phyloP scores from a whole-genome alignment of 2,329 filamentous ascomycete species.

The Pochonia chlamydosporia region DNA sequence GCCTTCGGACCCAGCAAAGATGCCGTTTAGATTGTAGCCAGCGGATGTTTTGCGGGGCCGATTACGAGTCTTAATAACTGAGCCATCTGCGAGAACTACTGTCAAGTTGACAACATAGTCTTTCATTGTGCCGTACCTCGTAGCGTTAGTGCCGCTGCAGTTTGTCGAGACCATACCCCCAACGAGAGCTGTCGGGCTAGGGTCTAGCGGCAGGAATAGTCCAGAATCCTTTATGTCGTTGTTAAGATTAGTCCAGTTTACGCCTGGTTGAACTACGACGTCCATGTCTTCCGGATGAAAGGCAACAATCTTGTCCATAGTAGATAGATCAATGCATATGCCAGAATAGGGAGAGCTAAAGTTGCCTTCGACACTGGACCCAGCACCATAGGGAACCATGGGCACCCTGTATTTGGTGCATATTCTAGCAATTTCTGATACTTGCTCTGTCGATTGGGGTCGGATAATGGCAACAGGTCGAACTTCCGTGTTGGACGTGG shows the following conservation, averaged over 20 bases:
- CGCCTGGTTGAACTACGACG: constrained; percentile 62
- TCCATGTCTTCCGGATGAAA: constrained; percentile 66
- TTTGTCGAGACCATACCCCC: constrained; percentile 62
- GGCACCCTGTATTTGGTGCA: constrained; percentile 59
- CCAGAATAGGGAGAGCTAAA: constrained; percentile 63
- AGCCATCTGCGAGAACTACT: constrained; percentile 64
- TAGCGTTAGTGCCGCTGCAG: constrained; percentile 56
- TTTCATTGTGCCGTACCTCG: constrained; percentile 69
- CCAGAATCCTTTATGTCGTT: constrained; percentile 55
- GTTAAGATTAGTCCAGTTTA: constrained; percentile 64
- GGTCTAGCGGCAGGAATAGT: constrained; percentile 66
- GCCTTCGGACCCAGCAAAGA: constrained; percentile 67
- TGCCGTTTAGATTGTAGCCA: constrained; percentile 63
- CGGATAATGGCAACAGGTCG: constrained; percentile 61
- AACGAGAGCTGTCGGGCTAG: constrained; percentile 53
- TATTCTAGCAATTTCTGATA: constrained; percentile 55
- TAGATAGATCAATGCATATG: constrained; percentile 62
- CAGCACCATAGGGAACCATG: constrained; percentile 71
- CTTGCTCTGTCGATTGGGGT: constrained; percentile 58
- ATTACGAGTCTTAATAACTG: constrained; percentile 58
- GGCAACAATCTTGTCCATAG: constrained; percentile 60
- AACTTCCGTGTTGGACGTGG: constrained; percentile 57
- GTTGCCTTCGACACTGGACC: constrained; percentile 66
- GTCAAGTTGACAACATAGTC: constrained; percentile 70
- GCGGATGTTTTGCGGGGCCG: constrained; percentile 64